Evolutionary conservation across 2,329 filamentous ascomycete species (phyloP).

Genomic region (Apiospora aurea): DNA sequence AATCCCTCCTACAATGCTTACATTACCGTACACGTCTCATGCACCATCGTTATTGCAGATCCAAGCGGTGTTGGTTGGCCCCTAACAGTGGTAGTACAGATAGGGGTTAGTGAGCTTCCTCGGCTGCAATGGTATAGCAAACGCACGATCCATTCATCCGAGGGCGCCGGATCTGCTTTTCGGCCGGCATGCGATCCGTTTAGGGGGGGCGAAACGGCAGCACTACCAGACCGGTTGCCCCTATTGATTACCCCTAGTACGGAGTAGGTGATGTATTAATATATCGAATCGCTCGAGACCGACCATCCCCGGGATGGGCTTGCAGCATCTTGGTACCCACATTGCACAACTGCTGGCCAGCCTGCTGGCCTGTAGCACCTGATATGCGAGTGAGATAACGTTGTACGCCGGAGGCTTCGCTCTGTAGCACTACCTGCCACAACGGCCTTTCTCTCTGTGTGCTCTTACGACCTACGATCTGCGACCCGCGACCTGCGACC

Average conservation of each 20-base stretch:
- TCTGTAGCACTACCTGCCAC: constrained; percentile 7
- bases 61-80: not conserved
- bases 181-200: not conserved
- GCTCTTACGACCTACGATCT: not conserved
- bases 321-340: constrained; percentile 9
- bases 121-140: not conserved
- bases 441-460: too few relatives aligned
- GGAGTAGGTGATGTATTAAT: not conserved
- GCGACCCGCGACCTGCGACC: not conserved
- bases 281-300: not conserved
- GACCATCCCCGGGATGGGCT: not conserved
- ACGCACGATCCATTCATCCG: constrained; percentile 5
- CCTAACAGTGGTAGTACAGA: not conserved
- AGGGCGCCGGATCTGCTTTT: constrained; percentile 10
- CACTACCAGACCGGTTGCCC: not conserved
- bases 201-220: too few relatives aligned
- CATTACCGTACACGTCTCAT: not conserved
- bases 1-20: not conserved
- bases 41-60: not conserved
- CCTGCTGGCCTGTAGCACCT: not conserved
- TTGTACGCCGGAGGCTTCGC: constrained; percentile 3
- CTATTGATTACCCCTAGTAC: not conserved
- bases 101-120: not conserved
- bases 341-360: not conserved
- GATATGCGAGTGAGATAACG: not conserved